A percentile compares a stretch with the other conserved stretches of the same genome.
Evolutionary conservation across 139 green algal species (phyloP).

Genomic region (Diplosphaera chodatii): DNA sequence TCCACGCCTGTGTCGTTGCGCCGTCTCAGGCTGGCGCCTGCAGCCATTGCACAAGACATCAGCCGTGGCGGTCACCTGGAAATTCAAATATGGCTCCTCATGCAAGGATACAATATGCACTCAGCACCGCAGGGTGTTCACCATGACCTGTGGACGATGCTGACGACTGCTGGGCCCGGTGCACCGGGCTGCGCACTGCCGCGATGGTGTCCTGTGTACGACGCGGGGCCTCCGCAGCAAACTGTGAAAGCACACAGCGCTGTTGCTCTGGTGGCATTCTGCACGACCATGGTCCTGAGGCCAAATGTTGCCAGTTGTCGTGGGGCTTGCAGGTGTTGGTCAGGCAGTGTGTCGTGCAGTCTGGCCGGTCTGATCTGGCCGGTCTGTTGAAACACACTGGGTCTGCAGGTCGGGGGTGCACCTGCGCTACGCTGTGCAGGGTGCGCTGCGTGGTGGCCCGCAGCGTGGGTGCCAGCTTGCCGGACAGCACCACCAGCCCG

Average conservation of each 20-base stretch:
- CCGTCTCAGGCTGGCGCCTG: neutral
- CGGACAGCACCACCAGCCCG: constrained; percentile 35
- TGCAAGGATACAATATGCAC: neutral
- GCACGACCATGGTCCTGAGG: no score
- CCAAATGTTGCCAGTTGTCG: no score
- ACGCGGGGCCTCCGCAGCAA: neutral
- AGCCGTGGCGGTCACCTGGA: no score
- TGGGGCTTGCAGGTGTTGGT: no score
- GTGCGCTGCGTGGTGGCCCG: constrained; percentile 9
- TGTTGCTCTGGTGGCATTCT: no score
- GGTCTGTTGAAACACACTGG: no score
- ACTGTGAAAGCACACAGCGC: no score
- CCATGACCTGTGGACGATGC: neutral
- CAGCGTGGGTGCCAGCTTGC: constrained; percentile 47
- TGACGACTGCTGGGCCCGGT: neutral
- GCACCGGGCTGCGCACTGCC: neutral
- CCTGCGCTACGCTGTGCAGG: neutral
- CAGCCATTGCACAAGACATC: no score
- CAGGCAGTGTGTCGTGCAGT: no score
- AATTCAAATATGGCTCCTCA: no score
- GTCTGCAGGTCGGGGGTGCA: no score
- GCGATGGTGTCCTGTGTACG: neutral
- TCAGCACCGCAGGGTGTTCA: neutral
- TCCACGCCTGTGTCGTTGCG: neutral
- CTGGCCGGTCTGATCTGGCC: no score